A percentile compares a stretch with the other conserved stretches of the same genome.
Conservation (phyloP, 2,329 filamentous ascomycete species). For the Leptodontidium sp. region DNA sequence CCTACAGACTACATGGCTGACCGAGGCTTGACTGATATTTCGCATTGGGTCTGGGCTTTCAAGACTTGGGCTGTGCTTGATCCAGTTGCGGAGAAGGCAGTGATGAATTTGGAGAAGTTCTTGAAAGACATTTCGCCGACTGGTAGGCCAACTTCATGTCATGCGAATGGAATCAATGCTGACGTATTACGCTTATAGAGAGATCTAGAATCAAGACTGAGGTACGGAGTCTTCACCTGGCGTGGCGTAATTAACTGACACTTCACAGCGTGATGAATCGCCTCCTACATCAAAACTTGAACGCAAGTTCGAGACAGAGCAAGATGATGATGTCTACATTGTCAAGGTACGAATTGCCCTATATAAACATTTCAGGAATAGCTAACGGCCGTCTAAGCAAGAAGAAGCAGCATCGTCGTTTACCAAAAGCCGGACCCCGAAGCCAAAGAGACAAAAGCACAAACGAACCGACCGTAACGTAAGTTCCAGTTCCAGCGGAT, state of each 20-base stretch:
- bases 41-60: slow-evolving; percentile 15
- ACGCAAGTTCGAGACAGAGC: background rate
- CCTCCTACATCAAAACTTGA: slow-evolving; percentile 1
- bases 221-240: background rate
- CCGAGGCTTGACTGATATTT: slow-evolving; percentile 14
- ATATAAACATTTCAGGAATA: background rate
- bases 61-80: slow-evolving; percentile 16
- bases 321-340: slow-evolving; percentile 7
- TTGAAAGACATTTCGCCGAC: background rate
- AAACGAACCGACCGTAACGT: slow-evolving; percentile 4
- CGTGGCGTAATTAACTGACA: background rate
- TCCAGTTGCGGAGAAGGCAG: slow-evolving; percentile 12
- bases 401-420: background rate
- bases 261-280: background rate
- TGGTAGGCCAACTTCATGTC: background rate
- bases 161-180: background rate
- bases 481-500: slow-evolving; percentile 11
- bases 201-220: slow-evolving; percentile 7
- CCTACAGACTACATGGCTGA: slow-evolving; percentile 8
- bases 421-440: background rate
- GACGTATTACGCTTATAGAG: background rate
- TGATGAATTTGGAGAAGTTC: slow-evolving; percentile 9
- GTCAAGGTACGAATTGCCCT: background rate
- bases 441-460: background rate
- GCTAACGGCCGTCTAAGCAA: background rate